A percentile compares a stretch with the other conserved stretches of the same genome.
phyloP scores from a whole-genome alignment of 2,329 filamentous ascomycete species.

The Eutypella sp. region DNA sequence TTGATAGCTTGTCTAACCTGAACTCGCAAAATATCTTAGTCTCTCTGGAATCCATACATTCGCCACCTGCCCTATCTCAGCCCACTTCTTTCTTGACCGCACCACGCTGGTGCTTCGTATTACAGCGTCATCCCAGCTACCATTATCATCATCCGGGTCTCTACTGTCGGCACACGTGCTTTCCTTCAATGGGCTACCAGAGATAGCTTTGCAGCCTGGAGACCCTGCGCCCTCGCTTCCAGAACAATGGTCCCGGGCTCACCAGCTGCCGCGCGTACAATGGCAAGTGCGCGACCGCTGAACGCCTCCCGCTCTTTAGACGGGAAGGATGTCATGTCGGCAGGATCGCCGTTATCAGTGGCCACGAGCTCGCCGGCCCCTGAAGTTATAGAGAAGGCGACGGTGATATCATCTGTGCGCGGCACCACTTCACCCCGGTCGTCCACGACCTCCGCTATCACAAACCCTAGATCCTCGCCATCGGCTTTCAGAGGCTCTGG shows the following conservation, averaged over 20 bases:
- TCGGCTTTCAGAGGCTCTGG: constrained; percentile 31
- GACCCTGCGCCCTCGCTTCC: constrained; percentile 10
- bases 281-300: constrained; percentile 34
- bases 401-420: constrained; percentile 31
- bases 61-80: no score
- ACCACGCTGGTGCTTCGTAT: no score
- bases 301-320: constrained; percentile 34
- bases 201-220: constrained; percentile 5
- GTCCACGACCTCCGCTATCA: constrained; percentile 42
- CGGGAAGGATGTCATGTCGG: constrained; percentile 38
- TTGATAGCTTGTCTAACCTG: no score
- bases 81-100: no score
- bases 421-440: constrained; percentile 37
- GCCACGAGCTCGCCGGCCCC: constrained; percentile 41
- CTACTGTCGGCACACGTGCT: no score
- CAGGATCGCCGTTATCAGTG: constrained; percentile 47
- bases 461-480: constrained; percentile 40
- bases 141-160: no score
- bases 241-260: constrained; percentile 15
- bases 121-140: no score
- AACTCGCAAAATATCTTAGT: no score
- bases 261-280: constrained; percentile 28
- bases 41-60: no score
- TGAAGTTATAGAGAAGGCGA: constrained; percentile 39
- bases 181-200: background rate